Percentiles rank a stretch among this genome's conserved stretches.
phyloP scores from a whole-genome alignment of 805 yeast genomes.

The Pichia sporocuriosa region DNA sequence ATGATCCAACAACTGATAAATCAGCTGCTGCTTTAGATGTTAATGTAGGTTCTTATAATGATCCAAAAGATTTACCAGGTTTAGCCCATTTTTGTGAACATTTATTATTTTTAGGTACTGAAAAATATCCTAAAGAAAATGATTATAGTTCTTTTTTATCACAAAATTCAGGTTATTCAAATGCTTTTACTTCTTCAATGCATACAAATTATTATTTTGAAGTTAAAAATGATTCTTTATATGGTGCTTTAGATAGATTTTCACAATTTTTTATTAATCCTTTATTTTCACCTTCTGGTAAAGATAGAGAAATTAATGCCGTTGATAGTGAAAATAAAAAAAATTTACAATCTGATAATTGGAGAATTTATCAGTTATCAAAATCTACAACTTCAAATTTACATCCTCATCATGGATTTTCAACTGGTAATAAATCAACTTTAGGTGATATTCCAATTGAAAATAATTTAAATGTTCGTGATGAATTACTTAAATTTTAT shows the following conservation, averaged over 20 bases:
- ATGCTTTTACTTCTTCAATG: slow-evolving; percentile 85
- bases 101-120: slow-evolving; percentile 72
- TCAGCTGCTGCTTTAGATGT: slow-evolving; percentile 78
- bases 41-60: slow-evolving; percentile 69
- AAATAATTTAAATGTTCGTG: slow-evolving; percentile 68
- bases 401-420: slow-evolving; percentile 83
- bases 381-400: slow-evolving; percentile 61
- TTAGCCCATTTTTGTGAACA: slow-evolving; percentile 76
- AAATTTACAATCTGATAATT: slow-evolving; percentile 79
- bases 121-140: slow-evolving; percentile 67
- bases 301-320: slow-evolving; percentile 88
- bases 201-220: slow-evolving; percentile 92
- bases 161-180: slow-evolving; percentile 81
- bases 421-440: slow-evolving; percentile 83
- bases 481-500: slow-evolving; percentile 72
- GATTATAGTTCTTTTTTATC: slow-evolving; percentile 69
- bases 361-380: slow-evolving; percentile 86
- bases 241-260: slow-evolving; percentile 88
- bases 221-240: slow-evolving; percentile 63
- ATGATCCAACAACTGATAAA: slow-evolving; percentile 65
- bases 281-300: slow-evolving; percentile 61
- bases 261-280: slow-evolving; percentile 90
- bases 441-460: slow-evolving; percentile 57
- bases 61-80: slow-evolving; percentile 58
- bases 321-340: slow-evolving; percentile 96